Percentiles rank a stretch among this genome's conserved stretches.
Evolutionary conservation across 768 basidiomycete species (phyloP).

Genomic region (Infundibulicybe gibba): DNA sequence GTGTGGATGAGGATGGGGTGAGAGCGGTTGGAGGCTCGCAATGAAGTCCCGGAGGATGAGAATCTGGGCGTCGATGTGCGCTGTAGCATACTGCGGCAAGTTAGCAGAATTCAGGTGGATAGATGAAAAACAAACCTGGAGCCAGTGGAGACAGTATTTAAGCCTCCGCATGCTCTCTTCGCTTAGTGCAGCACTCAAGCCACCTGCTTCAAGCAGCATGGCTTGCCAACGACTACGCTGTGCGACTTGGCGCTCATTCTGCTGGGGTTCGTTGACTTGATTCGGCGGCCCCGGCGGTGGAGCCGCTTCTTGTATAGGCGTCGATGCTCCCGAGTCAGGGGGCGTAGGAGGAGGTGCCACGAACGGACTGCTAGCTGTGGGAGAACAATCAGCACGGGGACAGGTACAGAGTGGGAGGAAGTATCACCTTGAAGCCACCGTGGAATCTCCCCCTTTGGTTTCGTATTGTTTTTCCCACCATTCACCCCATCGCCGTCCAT

Average conservation of each 20-base stretch:
- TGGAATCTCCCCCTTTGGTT: conserved; percentile 26
- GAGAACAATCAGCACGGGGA: background rate
- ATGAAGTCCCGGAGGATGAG: conserved; percentile 82
- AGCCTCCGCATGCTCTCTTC: conserved; percentile 88
- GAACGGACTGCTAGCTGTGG: conserved; percentile 30
- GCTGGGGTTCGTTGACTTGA: no score
- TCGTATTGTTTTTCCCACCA: background rate
- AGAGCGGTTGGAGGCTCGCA: conserved; percentile 56
- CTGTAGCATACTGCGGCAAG: conserved; percentile 69
- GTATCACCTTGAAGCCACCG: conserved; percentile 2
- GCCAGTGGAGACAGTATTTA: conserved; percentile 85
- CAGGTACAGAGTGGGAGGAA: background rate
- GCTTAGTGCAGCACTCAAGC: conserved; percentile 82
- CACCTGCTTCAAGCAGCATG: conserved; percentile 81
- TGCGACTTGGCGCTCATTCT: conserved; percentile 30
- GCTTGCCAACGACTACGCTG: conserved; percentile 85
- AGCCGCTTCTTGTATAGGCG: conserved; percentile 15
- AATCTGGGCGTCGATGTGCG: conserved; percentile 86
- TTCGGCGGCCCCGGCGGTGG: conserved; percentile 35
- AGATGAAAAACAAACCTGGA: conserved; percentile 53
- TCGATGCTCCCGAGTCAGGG: conserved; percentile 21
- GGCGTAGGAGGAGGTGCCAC: conserved; percentile 28
- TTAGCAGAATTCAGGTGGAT: conserved; percentile 1
- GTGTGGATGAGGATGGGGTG: conserved; percentile 17
- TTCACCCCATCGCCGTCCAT: no score